A percentile compares a stretch with the other conserved stretches of the same genome.
These are phyloP conservation scores for Calonectria montana DNA, from an alignment of 2,329 filamentous ascomycete species.

Conservation along the genomic window DNA sequence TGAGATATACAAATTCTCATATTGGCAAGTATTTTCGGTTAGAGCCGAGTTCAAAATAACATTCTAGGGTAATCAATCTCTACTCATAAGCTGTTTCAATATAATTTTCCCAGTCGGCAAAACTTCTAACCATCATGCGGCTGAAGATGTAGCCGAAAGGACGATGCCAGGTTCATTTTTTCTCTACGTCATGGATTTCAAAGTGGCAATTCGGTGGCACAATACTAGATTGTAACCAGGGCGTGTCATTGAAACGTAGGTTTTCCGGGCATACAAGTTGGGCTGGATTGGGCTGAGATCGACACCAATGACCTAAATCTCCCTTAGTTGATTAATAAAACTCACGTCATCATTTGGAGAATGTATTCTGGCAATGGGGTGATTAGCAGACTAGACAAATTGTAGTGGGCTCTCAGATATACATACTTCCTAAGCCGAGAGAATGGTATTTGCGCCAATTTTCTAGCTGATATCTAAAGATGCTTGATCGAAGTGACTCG, in stretches of 20 bases:
- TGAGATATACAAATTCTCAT: background rate
- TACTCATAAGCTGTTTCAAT: conserved; percentile 19
- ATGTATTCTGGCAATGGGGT: conserved; percentile 8
- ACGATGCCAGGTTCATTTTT: conserved; percentile 27
- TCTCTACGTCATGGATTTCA: conserved; percentile 26
- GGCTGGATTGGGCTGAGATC: conserved; percentile 30
- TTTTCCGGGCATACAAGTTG: background rate
- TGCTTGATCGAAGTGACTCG: conserved; percentile 26
- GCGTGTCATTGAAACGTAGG: background rate
- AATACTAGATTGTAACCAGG: background rate
- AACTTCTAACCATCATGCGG: conserved; percentile 29
- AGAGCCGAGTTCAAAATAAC: background rate
- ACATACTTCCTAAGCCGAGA: background rate
- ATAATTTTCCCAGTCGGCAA: conserved; percentile 28
- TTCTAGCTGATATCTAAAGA: conserved; percentile 27
- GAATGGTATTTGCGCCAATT: conserved; percentile 30
- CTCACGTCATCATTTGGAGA: conserved; percentile 29
- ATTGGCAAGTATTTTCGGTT: background rate
- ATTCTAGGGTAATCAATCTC: background rate
- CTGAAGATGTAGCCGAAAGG: conserved; percentile 31
- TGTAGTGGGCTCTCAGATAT: background rate
- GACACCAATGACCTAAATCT: conserved; percentile 16
- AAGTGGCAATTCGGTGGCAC: conserved; percentile 24
- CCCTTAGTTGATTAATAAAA: accelerated
- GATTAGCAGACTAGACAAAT: background rate